Evolutionary conservation across 2,329 filamentous ascomycete species (phyloP).

Genomic region (Penicillium sp.): DNA sequence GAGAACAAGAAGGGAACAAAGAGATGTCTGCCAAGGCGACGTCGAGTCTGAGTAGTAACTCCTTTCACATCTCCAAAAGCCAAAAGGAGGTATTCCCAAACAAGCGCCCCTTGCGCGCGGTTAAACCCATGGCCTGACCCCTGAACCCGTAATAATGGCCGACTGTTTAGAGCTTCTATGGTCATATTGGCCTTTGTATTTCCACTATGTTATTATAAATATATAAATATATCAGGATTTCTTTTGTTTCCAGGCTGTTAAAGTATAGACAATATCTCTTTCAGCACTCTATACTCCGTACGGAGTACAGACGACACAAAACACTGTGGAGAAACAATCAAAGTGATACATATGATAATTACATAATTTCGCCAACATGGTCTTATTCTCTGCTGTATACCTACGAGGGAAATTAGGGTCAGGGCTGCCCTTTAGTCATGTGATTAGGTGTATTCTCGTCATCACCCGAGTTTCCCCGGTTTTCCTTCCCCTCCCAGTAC

Average conservation of each 20-base stretch:
- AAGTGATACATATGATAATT: neutral
- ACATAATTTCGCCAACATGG: neutral
- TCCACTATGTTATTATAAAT: neutral
- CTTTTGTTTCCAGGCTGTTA: neutral
- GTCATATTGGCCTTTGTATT: neutral
- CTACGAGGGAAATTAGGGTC: conserved; percentile 7
- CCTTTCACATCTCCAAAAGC: conserved; percentile 27
- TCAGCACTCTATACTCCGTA: neutral
- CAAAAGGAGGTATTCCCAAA: conserved; percentile 36
- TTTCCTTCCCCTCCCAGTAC: conserved; percentile 6
- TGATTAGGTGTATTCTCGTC: conserved; percentile 1
- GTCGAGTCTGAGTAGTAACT: conserved; percentile 9
- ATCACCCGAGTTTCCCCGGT: conserved; percentile 16
- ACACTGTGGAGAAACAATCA: conserved; percentile 1
- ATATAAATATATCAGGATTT: neutral
- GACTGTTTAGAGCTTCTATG: neutral
- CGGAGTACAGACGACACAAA: neutral
- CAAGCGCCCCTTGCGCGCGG: conserved; percentile 42
- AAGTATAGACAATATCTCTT: neutral
- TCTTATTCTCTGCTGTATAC: neutral
- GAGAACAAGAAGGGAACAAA: conserved; percentile 14
- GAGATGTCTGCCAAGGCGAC: conserved; percentile 4
- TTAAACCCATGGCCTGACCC: conserved; percentile 24
- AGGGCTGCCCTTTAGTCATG: conserved; percentile 7
- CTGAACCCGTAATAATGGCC: conserved; percentile 8